Percentiles rank a stretch among this genome's conserved stretches.
Conservation (phyloP, 2,329 filamentous ascomycete species). For the Alternaria alternata region DNA sequence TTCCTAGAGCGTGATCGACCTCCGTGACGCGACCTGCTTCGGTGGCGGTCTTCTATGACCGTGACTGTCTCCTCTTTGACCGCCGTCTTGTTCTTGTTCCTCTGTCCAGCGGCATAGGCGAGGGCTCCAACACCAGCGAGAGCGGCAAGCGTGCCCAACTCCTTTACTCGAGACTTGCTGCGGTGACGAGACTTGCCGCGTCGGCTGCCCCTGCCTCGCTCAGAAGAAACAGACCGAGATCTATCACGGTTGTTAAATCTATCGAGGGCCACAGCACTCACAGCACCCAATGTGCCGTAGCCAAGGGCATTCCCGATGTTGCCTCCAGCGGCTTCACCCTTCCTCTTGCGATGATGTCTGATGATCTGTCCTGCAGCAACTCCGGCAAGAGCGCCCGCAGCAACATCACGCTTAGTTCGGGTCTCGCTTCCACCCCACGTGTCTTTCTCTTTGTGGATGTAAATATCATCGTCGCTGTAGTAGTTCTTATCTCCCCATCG, state of each 20-base stretch:
- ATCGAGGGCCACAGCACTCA: slow-evolving; percentile 67
- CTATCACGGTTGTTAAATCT: slow-evolving; percentile 59
- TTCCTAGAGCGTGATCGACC: slow-evolving; percentile 54
- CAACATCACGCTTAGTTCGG: slow-evolving; percentile 65
- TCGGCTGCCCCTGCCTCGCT: slow-evolving; percentile 34
- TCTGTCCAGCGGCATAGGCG: slow-evolving; percentile 61
- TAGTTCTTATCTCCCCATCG: slow-evolving; percentile 54
- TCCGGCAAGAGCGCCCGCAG: slow-evolving; percentile 69
- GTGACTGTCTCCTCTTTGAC: slow-evolving; percentile 47
- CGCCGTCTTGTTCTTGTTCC: slow-evolving; percentile 57
- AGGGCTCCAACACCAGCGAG: slow-evolving; percentile 68
- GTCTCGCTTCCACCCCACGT: slow-evolving; percentile 54
- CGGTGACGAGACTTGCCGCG: slow-evolving; percentile 43
- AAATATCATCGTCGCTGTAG: slow-evolving; percentile 70
- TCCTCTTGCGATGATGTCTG: slow-evolving; percentile 63
- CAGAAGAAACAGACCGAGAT: slow-evolving; percentile 51
- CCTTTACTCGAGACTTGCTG: slow-evolving; percentile 56
- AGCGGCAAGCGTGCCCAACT: slow-evolving; percentile 66
- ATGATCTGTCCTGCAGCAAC: slow-evolving; percentile 68
- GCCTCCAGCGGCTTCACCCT: slow-evolving; percentile 63
- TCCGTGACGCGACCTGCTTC: slow-evolving; percentile 40
- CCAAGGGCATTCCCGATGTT: slow-evolving; percentile 64
- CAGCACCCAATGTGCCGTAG: slow-evolving; percentile 68
- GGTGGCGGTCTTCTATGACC: slow-evolving; percentile 55
- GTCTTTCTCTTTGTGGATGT: slow-evolving; percentile 63